A percentile compares a stretch with the other conserved stretches of the same genome.
Evolutionary conservation across 2,329 filamentous ascomycete genomes (phyloP).

Genomic region (Fusarium mangiferae): DNA sequence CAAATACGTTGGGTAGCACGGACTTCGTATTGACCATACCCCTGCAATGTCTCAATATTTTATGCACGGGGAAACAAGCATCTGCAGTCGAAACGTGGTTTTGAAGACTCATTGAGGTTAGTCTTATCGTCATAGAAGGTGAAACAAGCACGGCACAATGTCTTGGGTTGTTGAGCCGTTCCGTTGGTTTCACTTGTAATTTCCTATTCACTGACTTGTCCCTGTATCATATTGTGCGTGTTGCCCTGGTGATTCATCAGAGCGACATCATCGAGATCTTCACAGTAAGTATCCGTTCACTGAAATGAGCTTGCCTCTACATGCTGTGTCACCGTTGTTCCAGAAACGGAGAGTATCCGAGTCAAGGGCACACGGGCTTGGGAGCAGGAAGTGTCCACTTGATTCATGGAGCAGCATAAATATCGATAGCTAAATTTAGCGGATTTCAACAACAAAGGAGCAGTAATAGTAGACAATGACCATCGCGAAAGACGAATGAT

Average conservation of each 20-base stretch:
- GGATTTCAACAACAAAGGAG: rapidly evolving
- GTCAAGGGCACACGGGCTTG: not conserved
- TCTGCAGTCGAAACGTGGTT: conserved; percentile 1
- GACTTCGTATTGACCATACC: conserved; percentile 4
- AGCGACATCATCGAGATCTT: not conserved
- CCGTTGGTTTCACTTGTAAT: conserved; percentile 11
- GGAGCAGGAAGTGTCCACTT: not conserved
- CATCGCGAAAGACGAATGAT: not conserved
- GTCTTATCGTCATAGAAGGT: conserved; percentile 23
- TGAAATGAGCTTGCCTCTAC: not conserved
- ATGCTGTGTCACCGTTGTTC: not conserved
- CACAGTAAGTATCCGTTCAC: not conserved
- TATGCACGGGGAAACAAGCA: conserved; percentile 8
- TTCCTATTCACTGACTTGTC: not conserved
- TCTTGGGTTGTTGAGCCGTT: conserved; percentile 3
- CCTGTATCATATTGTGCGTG: not conserved
- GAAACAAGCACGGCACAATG: not conserved
- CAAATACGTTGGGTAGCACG: not conserved
- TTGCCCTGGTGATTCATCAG: conserved; percentile 9
- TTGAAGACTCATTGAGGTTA: not conserved
- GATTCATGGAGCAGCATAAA: not conserved
- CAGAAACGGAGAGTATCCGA: not conserved
- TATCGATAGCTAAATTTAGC: not conserved
- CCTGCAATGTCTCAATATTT: conserved; percentile 2
- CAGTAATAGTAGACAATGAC: not conserved